Evolutionary conservation across 2,329 filamentous ascomycete genomes (phyloP), one percentile per base, ranked within the genome.

Genomic region (Sarocladium brachiariae): DNA sequence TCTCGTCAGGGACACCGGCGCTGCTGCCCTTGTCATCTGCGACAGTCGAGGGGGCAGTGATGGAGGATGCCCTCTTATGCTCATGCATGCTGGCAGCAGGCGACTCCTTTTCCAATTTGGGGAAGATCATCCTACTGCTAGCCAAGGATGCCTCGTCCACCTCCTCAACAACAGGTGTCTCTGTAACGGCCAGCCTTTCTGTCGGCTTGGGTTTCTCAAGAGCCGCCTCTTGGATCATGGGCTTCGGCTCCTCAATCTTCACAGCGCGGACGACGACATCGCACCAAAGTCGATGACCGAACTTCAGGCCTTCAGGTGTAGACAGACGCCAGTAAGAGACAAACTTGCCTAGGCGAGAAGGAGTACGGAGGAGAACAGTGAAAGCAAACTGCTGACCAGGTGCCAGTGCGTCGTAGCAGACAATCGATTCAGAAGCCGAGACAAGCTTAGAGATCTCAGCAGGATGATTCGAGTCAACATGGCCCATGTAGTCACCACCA

Each of bases 321-420:
- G 91, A 95, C 57, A 99, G 74, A 55, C 92, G 90, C 93, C 93
- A 99, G 77, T 96, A 96, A 2, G 93, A 97, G 62, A 96, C 93
- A 53, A 84, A 77, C 66, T 86, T 87, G 51, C 92, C 91, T 50
- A 81, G 70, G 46, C 87, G 86, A 49, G 74, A 69, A 14, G 92
- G 90, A 16, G 89, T 88, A 66, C 89, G 89, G 66, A 99, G 82
- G 37, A 85, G 73, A 31, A 96, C 87, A 33, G 86, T 89, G 73
- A 99, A 99, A 19, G 84, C 74, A 53, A 83, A 81, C 59, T 86
- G 81, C 63, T 92, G 79, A 25, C 89, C 89, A 33, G 87, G 83
- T 49, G 80, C 76, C 34, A 97, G 76, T 18, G 83, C 70, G 23
- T 77, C 74, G 54, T 81, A 79, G 65, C 89, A 83, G 51, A 87